Evolutionary conservation across 2,329 filamentous ascomycete genomes (phyloP).

Genomic region (Aspergillus novoparasiticus): DNA sequence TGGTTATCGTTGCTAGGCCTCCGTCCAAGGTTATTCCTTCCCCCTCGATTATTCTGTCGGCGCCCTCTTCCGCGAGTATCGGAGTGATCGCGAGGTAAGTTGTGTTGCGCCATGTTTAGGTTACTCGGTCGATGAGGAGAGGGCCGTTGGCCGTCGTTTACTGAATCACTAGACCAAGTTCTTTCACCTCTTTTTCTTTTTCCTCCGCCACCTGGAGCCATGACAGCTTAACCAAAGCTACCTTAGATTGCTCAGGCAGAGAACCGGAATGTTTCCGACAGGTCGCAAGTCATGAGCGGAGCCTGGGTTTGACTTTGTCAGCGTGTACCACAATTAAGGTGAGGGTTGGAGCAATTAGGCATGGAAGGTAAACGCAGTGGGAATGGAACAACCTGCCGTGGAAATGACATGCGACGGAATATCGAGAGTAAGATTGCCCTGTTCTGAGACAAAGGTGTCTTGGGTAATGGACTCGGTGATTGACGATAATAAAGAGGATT

Average conservation of each 20-base stretch:
- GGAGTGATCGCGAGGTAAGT: slow-evolving; percentile 39
- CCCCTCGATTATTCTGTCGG: slow-evolving; percentile 41
- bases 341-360: not conserved
- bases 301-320: slow-evolving; percentile 17
- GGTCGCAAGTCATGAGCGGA: slow-evolving; percentile 37
- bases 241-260: slow-evolving; percentile 27
- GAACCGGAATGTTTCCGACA: slow-evolving; percentile 28
- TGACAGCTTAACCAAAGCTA: slow-evolving; percentile 37
- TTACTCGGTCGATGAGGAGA: slow-evolving; percentile 51
- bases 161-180: slow-evolving; percentile 47
- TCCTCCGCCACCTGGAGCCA: slow-evolving; percentile 53
- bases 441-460: slow-evolving; percentile 2
- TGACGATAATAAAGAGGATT: slow-evolving; percentile 12
- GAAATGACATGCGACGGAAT: slow-evolving; percentile 17
- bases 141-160: slow-evolving; percentile 43
- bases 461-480: slow-evolving; percentile 2
- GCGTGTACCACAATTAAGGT: slow-evolving; percentile 6
- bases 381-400: slow-evolving; percentile 16
- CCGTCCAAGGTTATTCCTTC: slow-evolving; percentile 39
- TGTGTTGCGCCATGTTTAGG: slow-evolving; percentile 56
- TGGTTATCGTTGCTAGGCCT: slow-evolving; percentile 39
- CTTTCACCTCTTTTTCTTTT: slow-evolving; percentile 60
- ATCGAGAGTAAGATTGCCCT: slow-evolving; percentile 1
- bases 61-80: slow-evolving; percentile 43
- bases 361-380: not conserved